These are phyloP conservation scores for Suhomyces vadensis DNA, from an alignment of 805 yeast genomes.

Conservation along the genomic window DNA sequence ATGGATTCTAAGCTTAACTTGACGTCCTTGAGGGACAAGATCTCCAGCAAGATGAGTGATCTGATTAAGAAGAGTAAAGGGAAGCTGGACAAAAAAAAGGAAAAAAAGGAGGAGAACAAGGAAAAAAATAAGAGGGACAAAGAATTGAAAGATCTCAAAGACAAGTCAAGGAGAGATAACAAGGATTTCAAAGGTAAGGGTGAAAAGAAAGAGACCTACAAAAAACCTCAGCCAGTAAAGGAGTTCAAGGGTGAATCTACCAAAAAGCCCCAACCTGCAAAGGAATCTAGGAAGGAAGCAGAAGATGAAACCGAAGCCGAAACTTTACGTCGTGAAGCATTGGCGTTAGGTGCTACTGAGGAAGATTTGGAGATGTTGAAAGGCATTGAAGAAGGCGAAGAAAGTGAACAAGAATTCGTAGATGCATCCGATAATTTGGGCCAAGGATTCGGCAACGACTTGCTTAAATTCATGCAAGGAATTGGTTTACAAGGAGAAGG, in stretches of 20 bases:
- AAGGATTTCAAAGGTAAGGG: slow-evolving; percentile 2
- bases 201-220: neutral
- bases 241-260: neutral
- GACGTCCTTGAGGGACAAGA: slow-evolving; percentile 64
- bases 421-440: slow-evolving; percentile 45
- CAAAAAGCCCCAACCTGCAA: no score
- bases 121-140: neutral
- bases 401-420: slow-evolving; percentile 50
- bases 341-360: slow-evolving; percentile 82
- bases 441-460: slow-evolving; percentile 50
- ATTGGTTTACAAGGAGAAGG: slow-evolving; percentile 57
- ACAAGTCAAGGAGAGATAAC: slow-evolving; percentile 5
- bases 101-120: slow-evolving; percentile 11
- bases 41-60: slow-evolving; percentile 25
- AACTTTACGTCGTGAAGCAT: slow-evolving; percentile 61
- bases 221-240: neutral
- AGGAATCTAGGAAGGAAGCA: neutral
- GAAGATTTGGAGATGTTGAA: slow-evolving; percentile 70
- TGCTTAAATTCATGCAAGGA: slow-evolving; percentile 61
- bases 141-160: slow-evolving; percentile 5
- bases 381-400: slow-evolving; percentile 53
- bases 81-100: slow-evolving; percentile 10
- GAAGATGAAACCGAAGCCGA: neutral
- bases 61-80: slow-evolving; percentile 12
- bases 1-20: slow-evolving; percentile 52